phyloP scores from a whole-genome alignment of 2,329 filamentous ascomycete genomes.

The Stemphylium lycopersici region DNA sequence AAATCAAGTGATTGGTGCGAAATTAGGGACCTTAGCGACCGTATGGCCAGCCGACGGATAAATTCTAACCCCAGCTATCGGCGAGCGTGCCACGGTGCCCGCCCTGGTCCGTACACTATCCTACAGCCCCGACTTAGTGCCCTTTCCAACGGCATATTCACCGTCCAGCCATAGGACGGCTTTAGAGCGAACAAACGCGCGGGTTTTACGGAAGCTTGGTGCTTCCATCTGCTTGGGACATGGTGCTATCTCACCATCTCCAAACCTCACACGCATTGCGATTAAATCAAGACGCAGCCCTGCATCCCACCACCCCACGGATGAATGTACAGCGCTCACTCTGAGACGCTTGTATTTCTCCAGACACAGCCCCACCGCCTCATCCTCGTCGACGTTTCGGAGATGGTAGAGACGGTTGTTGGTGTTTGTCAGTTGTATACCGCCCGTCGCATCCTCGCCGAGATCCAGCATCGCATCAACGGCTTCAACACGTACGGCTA shows the following conservation, averaged over 20 bases:
- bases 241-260: conserved; percentile 44
- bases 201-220: conserved; percentile 42
- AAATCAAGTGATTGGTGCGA: conserved; percentile 38
- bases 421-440: conserved; percentile 44
- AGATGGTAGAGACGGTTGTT: conserved; percentile 45
- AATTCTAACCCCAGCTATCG: conserved; percentile 35
- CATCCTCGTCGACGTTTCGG: conserved; percentile 35
- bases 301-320: conserved; percentile 36
- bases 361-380: conserved; percentile 34
- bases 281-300: conserved; percentile 37
- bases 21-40: conserved; percentile 26
- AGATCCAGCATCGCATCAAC: conserved; percentile 50
- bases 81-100: conserved; percentile 25
- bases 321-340: conserved; percentile 28
- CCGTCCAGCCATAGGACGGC: conserved; percentile 48
- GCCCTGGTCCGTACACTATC: conserved; percentile 31
- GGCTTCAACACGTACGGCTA: conserved; percentile 53
- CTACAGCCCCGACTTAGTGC: conserved; percentile 34
- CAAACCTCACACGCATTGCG: conserved; percentile 37
- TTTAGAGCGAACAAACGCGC: conserved; percentile 37
- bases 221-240: conserved; percentile 37
- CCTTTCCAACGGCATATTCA: conserved; percentile 45
- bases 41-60: conserved; percentile 37
- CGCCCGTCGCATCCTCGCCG: conserved; percentile 49
- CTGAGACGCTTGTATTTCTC: conserved; percentile 33